phyloP scores from a whole-genome alignment of 371 early-diverging fungal species.

The Rhizopus delemar region DNA sequence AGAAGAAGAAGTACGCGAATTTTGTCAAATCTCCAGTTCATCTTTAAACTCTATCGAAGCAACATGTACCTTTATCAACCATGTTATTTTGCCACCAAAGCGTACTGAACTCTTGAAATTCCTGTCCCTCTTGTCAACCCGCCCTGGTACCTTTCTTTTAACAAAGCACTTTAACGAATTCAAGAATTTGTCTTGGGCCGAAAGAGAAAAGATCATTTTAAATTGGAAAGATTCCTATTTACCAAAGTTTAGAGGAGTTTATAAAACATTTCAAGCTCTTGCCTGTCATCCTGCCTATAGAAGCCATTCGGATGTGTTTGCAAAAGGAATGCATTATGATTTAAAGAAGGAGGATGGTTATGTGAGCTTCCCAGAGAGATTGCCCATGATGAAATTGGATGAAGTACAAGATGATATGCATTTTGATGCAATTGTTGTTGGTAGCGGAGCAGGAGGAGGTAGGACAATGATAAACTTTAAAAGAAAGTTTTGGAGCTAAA shows the following conservation, averaged over 20 bases:
- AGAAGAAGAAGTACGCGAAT: constrained; percentile 17
- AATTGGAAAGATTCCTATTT: constrained; percentile 53
- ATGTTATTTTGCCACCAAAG: constrained; percentile 41
- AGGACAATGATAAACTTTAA: not conserved
- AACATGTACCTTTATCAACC: constrained; percentile 21
- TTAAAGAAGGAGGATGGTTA: constrained; percentile 19
- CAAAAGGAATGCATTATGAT: constrained; percentile 20
- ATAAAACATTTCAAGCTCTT: constrained; percentile 35
- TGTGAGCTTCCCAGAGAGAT: constrained; percentile 21
- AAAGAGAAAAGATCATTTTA: constrained; percentile 50
- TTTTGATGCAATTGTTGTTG: constrained; percentile 68
- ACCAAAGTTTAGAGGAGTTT: constrained; percentile 47
- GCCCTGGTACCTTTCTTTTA: constrained; percentile 57
- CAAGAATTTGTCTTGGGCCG: constrained; percentile 44
- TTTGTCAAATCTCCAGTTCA: constrained; percentile 11
- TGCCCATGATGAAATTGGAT: constrained; percentile 18
- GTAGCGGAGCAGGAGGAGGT: constrained; percentile 73
- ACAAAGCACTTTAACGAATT: constrained; percentile 56
- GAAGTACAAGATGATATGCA: not conserved
- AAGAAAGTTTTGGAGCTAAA: not conserved
- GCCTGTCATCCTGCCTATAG: constrained; percentile 31
- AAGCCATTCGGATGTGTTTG: constrained; percentile 1
- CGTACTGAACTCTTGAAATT: constrained; percentile 30
- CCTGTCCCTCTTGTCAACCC: constrained; percentile 34
- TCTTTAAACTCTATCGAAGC: constrained; percentile 16